Evolutionary conservation across 257 asterid genomes (phyloP), one percentile per base, ranked within the genome.

Genomic region (Solanum sparsipilum): DNA sequence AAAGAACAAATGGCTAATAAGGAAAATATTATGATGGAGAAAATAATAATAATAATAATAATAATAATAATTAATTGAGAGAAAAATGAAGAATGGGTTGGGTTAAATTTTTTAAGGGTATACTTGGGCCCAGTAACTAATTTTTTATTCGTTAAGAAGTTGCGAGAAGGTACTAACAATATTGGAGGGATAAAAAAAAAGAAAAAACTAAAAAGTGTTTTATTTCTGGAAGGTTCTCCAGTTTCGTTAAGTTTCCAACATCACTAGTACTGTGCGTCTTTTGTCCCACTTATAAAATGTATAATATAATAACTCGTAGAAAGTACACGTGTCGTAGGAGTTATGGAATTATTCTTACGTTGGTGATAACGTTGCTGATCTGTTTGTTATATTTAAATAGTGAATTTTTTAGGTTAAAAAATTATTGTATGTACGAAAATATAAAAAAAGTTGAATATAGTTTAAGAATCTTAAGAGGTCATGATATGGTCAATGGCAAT

Each of bases 101-200:
- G 56, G 56, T 83, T 48, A 27, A 23, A 3, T 11, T 21, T 23
- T 79, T 44, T 16, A 9, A 6, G 0, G 65, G 87, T 2, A 48
- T 9, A 13, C 3, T 20, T 85, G 86, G 90, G 90, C 84, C 90
- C 58, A 35, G 15, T 56, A 38, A 10, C 79, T 31, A 39, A 29
- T 41, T 52, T 52, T 34, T 48, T 86, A 27, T 65, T 0, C 21
- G 34, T 46, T 44, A 25, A 65, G 92, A 90, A 86, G 84, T 48
- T 48, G 82, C 92, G 29, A 90, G 92, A 90, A 90, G 88, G 83
- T 76, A 83, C 67, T 18, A 5, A 44, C 9, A 38, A 41, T 4
- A 13, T 41, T 78, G n/a, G 7, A 38, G 7, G 21, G 60, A 25
- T 41, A 25, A 18, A 56, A 56, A 79, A 25, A 18, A 32, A 20